Conservation (phyloP, 176 grass and related monocot species). For the Chloris gayana region DNA sequence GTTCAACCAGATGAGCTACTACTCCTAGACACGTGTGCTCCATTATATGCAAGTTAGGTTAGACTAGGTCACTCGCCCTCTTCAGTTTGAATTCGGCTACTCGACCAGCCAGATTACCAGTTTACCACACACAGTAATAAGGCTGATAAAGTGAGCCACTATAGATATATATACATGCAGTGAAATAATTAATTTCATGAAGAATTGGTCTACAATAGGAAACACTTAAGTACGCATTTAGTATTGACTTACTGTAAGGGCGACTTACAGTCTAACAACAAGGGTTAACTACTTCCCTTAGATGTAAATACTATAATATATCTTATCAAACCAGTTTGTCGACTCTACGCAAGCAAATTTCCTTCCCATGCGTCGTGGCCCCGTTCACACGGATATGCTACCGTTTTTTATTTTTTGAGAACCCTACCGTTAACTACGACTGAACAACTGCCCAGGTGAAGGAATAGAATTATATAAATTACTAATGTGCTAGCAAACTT, state of each 20-base stretch:
- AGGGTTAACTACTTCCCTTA: slow-evolving; percentile 17
- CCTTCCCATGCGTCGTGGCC: not conserved
- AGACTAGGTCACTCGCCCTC: slow-evolving; percentile 27
- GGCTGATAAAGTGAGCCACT: not conserved
- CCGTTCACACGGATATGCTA: not conserved
- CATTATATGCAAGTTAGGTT: slow-evolving; percentile 19
- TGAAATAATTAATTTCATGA: no score
- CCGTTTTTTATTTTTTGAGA: no score
- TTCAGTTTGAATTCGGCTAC: not conserved
- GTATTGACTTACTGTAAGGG: not conserved
- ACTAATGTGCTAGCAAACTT: not conserved
- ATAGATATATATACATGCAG: not conserved
- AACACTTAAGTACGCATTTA: no score
- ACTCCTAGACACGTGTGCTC: not conserved
- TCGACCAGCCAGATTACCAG: not conserved
- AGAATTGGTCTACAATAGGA: no score
- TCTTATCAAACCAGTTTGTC: slow-evolving; percentile 18
- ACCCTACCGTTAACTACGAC: not conserved
- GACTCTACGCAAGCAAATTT: slow-evolving; percentile 13
- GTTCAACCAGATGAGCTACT: slow-evolving; percentile 47
- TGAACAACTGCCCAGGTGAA: not conserved
- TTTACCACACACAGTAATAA: not conserved
- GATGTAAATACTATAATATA: not conserved
- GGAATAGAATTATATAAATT: slow-evolving; percentile 3
- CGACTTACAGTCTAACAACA: not conserved